Base-by-base conservation (phyloP, 768 basidiomycete genomes). In the Agaricus subrufescens region DNA sequence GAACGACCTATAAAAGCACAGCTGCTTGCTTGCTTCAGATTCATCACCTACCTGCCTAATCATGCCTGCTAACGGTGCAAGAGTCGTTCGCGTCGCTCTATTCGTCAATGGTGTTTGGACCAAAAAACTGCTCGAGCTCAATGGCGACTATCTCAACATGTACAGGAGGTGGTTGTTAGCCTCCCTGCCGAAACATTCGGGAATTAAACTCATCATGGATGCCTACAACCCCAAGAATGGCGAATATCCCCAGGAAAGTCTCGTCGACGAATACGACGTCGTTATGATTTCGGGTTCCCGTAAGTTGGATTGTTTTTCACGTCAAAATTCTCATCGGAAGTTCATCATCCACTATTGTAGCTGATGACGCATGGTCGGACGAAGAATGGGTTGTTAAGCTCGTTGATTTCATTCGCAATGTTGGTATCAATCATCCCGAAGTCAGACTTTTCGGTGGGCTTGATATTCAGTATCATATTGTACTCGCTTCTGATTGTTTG, bases 201-300 rank as follows among this genome's bases (percentile, higher is more conserved):
- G 45, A 15, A 6, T 6, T 29, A 87, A 58, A 72, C 65, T 0
- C 71, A 95, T 10, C 85, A 90, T 53, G 70, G 78, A 0, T 9
- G 46, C 11, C 15, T 97, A 81, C 67, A 83, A 95, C 64, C 91
- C 92, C 26, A 75, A 81, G 15, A 27, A 27, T 8, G 59, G 75
- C 23, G 72, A 76, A 56, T 91, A 89, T 59, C 94, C 94, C 0
- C 46, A 70, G 0, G 73, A 79, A n/a, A 74, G 71, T 12, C 62
- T 67, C 31, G 66, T 86, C 19, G 76, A 79, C 27, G 66, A 70
- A 3, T 92, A 88, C 64, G 81, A 87, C 57, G 90, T 77, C 0
- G 71, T 98, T 26, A 70, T 97, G 55, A 74, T 95, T 57, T 89
- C 87, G 0, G 95, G 95, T 0, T 91, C 91, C 11, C 84, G 94